phyloP scores from a whole-genome alignment of 768 basidiomycete species.

The Amanita rubescens region DNA sequence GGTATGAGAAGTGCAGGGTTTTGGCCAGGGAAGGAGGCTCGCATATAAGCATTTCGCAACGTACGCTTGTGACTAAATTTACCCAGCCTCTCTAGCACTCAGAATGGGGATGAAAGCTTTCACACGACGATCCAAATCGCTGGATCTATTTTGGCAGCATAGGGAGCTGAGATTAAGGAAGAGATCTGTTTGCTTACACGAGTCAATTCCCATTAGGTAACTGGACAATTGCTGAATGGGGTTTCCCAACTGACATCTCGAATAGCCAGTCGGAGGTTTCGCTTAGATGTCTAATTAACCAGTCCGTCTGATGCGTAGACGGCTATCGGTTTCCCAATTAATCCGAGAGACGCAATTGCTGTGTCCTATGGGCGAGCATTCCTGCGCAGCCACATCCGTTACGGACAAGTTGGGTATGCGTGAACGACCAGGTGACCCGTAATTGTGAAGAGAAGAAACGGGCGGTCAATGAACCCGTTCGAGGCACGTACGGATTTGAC shows the following conservation, averaged over 20 bases:
- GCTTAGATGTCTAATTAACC: slow-evolving; percentile 3
- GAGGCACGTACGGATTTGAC: neutral
- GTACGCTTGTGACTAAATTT: neutral
- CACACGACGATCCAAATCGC: slow-evolving; percentile 20
- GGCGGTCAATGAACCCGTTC: too few species aligned
- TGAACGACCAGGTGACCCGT: neutral
- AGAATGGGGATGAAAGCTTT: slow-evolving; percentile 23
- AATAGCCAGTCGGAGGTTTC: neutral
- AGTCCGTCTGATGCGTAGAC: slow-evolving; percentile 4
- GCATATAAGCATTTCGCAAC: slow-evolving; percentile 5
- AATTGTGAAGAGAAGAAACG: too few species aligned
- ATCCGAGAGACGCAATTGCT: neutral
- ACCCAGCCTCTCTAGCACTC: neutral
- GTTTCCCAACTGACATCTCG: slow-evolving; percentile 10
- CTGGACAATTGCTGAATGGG: slow-evolving; percentile 20
- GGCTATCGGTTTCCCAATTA: neutral
- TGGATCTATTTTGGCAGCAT: slow-evolving; percentile 23
- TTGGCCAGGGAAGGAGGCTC: neutral
- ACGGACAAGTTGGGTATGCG: neutral
- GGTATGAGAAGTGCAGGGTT: slow-evolving; percentile 3
- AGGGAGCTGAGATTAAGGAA: slow-evolving; percentile 19
- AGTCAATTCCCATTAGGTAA: slow-evolving; percentile 21
- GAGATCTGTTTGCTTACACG: slow-evolving; percentile 25
- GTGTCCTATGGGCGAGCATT: neutral
- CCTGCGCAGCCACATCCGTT: neutral